Evolutionary conservation across 192 early-diverging fungal genomes (phyloP).

Genomic region (Diversispora eburnea): DNA sequence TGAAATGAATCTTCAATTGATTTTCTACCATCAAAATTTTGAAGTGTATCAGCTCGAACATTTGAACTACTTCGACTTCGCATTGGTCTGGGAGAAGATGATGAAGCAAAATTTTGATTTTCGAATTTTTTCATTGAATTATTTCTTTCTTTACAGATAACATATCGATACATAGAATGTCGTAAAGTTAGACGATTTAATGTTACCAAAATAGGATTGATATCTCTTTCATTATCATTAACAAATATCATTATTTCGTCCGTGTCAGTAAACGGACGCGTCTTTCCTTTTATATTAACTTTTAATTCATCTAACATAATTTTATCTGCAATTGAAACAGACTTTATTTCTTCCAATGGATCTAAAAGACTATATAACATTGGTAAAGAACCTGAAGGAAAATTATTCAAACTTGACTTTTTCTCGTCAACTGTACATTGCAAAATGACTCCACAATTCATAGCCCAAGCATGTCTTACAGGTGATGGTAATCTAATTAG

Average conservation of each 20-base stretch:
- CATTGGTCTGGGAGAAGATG: background rate
- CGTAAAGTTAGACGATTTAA: conserved; percentile 10
- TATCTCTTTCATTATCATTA: conserved; percentile 15
- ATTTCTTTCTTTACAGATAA: conserved; percentile 5
- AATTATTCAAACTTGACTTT: background rate
- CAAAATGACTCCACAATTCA: conserved; percentile 46
- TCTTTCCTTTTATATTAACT: background rate
- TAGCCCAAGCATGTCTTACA: conserved; percentile 43
- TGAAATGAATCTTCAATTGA: conserved; percentile 6
- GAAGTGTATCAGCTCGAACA: conserved; percentile 8
- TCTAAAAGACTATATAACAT: conserved; percentile 45
- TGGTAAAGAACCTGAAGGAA: conserved; percentile 11
- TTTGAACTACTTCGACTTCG: conserved; percentile 8
- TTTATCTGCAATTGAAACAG: conserved; percentile 32
- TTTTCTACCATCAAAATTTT: background rate
- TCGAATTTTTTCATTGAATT: conserved; percentile 5
- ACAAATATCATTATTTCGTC: conserved; percentile 25
- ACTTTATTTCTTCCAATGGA: conserved; percentile 44
- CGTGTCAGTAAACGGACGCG: conserved; percentile 4
- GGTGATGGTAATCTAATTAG: conserved; percentile 39
- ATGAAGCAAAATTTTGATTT: background rate
- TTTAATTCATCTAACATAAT: background rate
- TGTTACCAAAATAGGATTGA: conserved; percentile 9
- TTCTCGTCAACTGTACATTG: conserved; percentile 31
- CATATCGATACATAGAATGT: conserved; percentile 21